A percentile compares a stretch with the other conserved stretches of the same genome.
phyloP scores from a whole-genome alignment of 345 rosid genomes.

The Anacardium occidentale region DNA sequence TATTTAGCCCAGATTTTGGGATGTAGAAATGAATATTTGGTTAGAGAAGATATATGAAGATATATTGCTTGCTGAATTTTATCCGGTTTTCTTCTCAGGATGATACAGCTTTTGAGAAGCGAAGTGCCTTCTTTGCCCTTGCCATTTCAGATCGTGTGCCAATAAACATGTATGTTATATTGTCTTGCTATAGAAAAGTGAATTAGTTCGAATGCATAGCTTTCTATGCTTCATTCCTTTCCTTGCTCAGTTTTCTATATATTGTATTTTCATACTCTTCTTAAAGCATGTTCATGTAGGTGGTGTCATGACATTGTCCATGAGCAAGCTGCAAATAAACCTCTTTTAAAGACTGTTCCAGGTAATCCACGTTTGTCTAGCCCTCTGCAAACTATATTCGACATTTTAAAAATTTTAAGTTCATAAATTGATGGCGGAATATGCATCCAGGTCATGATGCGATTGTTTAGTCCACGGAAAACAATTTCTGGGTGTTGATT shows the following conservation, averaged over 20 bases:
- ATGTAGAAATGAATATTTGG: not conserved
- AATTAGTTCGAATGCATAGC: not conserved
- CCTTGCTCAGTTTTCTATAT: slow-evolving; percentile 12
- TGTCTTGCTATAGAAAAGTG: slow-evolving; percentile 1
- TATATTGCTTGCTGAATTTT: slow-evolving; percentile 15
- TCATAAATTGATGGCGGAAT: slow-evolving; percentile 22
- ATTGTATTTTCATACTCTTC: slow-evolving; percentile 15
- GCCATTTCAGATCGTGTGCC: slow-evolving; percentile 98
- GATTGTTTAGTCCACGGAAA: slow-evolving; percentile 98
- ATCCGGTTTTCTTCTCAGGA: slow-evolving; percentile 49
- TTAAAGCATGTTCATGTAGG: slow-evolving; percentile 46
- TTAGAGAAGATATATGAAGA: slow-evolving; percentile 1
- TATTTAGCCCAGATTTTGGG: not conserved
- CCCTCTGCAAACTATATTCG: slow-evolving; percentile 20
- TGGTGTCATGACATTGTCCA: slow-evolving; percentile 99
- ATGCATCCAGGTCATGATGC: slow-evolving; percentile 89
- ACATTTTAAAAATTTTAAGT: slow-evolving; percentile 12
- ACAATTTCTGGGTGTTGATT: slow-evolving; percentile 42
- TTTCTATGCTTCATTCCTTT: not conserved
- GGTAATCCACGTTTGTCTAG: slow-evolving; percentile 39
- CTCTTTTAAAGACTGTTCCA: slow-evolving; percentile 98
- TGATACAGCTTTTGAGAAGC: slow-evolving; percentile 99
- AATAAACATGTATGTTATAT: slow-evolving; percentile 82
- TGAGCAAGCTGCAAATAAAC: slow-evolving; percentile 99
- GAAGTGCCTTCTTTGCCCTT: slow-evolving; percentile 97